phyloP scores from a whole-genome alignment of 108 stramenopile species.

The Ochromonas danica region DNA sequence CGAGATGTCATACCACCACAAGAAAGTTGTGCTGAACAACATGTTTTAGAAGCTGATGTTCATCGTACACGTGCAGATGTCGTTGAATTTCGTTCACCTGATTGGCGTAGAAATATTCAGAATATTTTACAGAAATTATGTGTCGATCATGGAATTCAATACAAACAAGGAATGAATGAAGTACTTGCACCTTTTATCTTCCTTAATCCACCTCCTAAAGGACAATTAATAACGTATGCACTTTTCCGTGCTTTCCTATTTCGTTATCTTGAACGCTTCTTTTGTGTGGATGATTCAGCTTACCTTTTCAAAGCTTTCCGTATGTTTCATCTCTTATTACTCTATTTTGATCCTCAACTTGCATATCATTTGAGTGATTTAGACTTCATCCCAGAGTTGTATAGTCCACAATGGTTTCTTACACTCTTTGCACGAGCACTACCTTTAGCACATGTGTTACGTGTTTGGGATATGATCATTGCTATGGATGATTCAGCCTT shows the following conservation, averaged over 20 bases:
- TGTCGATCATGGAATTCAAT: constrained; percentile 22
- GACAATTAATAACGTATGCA: neutral
- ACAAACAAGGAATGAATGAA: constrained; percentile 38
- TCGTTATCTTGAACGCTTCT: constrained; percentile 26
- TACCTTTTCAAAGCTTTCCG: constrained; percentile 34
- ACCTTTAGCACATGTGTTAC: neutral
- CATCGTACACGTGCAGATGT: constrained; percentile 15
- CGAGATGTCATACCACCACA: neutral
- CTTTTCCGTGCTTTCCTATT: constrained; percentile 26
- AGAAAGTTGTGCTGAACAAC: constrained; percentile 7
- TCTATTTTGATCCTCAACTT: constrained; percentile 33
- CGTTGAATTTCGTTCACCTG: constrained; percentile 2
- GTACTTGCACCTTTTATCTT: constrained; percentile 30
- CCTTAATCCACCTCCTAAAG: neutral
- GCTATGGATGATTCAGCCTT: constrained; percentile 33
- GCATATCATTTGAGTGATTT: neutral
- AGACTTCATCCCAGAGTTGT: constrained; percentile 26
- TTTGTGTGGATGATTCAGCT: constrained; percentile 30
- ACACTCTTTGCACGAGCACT: constrained; percentile 18
- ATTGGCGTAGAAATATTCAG: neutral
- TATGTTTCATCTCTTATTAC: constrained; percentile 22
- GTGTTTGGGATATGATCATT: constrained; percentile 35
- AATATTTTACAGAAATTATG: constrained; percentile 21
- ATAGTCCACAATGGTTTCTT: constrained; percentile 32
- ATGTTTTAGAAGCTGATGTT: constrained; percentile 31